A percentile compares a stretch with the other conserved stretches of the same genome.
phyloP scores from a whole-genome alignment of 148 eudicot genomes.

The Fagopyrum homotropicum region DNA sequence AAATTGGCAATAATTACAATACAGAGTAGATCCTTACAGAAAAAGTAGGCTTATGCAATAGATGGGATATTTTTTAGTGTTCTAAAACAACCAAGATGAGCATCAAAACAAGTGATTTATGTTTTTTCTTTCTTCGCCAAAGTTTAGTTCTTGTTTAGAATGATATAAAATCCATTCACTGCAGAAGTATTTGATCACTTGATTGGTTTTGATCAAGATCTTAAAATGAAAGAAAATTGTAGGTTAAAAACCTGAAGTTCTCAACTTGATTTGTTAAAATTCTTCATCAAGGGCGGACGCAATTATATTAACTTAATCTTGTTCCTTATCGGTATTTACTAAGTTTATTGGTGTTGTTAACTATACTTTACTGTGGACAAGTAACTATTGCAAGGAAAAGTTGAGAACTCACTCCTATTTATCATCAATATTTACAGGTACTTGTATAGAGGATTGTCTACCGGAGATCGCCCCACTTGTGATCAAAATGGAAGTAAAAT shows the following conservation, averaged over 20 bases:
- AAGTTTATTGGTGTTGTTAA: not conserved
- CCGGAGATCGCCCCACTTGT: constrained; percentile 95
- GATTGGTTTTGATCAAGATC: not conserved
- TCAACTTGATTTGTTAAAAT: too few species aligned
- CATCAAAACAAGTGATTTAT: not conserved
- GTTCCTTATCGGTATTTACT: not conserved
- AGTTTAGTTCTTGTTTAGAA: not conserved
- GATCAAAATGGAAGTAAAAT: constrained; percentile 39
- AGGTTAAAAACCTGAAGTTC: too few species aligned
- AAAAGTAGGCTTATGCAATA: not conserved
- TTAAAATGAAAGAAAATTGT: too few species aligned
- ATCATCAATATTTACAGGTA: constrained; percentile 41
- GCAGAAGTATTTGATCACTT: not conserved
- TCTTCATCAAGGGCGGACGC: too few species aligned
- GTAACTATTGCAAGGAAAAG: not conserved
- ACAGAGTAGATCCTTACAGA: not conserved
- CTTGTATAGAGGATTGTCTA: constrained; percentile 82
- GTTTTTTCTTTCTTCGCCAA: not conserved
- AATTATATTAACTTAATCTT: not conserved
- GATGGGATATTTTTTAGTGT: not conserved
- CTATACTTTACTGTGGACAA: not conserved
- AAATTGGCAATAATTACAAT: not conserved
- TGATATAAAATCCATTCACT: not conserved
- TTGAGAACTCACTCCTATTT: not conserved
- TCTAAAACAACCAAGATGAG: not conserved